Percentiles rank a stretch among this genome's conserved stretches.
phyloP scores from a whole-genome alignment of 768 basidiomycete species.

The Lentinula boryana region DNA sequence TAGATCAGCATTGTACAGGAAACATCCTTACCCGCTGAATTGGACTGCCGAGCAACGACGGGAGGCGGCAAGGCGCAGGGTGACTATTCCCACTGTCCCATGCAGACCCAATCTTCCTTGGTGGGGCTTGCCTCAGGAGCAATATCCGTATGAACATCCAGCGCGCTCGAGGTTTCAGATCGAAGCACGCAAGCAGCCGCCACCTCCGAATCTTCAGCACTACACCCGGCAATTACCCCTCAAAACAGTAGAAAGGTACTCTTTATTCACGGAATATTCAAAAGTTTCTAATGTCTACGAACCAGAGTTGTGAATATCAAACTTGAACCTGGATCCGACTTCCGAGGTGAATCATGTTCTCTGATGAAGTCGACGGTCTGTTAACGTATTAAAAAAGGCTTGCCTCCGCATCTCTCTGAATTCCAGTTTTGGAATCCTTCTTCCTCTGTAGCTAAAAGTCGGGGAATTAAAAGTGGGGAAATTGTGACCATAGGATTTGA shows the following conservation, averaged over 20 bases:
- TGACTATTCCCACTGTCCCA: slow-evolving; percentile 19
- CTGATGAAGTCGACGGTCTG: background rate
- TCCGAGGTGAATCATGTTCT: slow-evolving; percentile 38
- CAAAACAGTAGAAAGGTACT: background rate
- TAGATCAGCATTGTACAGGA: slow-evolving; percentile 19
- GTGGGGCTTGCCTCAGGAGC: slow-evolving; percentile 24
- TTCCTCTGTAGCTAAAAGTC: slow-evolving; percentile 43
- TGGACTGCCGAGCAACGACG: background rate
- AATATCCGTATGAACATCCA: slow-evolving; percentile 24
- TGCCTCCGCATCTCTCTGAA: slow-evolving; percentile 42
- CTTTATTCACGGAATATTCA: background rate
- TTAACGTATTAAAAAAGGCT: slow-evolving; percentile 22
- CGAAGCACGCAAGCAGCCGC: background rate
- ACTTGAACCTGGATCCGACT: slow-evolving; percentile 53
- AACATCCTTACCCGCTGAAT: slow-evolving; percentile 22
- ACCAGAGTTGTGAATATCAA: slow-evolving; percentile 58
- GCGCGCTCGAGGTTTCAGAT: slow-evolving; percentile 27
- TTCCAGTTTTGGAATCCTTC: slow-evolving; percentile 58
- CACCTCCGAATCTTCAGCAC: background rate
- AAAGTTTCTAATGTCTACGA: background rate
- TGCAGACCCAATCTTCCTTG: slow-evolving; percentile 12
- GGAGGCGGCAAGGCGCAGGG: slow-evolving; percentile 3
- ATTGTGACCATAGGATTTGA: background rate
- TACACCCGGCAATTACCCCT: slow-evolving; percentile 1
- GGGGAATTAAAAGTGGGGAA: background rate